Base-by-base conservation (phyloP, 169 alveolate genomes). In the Cryptosporidium viatorum region DNA sequence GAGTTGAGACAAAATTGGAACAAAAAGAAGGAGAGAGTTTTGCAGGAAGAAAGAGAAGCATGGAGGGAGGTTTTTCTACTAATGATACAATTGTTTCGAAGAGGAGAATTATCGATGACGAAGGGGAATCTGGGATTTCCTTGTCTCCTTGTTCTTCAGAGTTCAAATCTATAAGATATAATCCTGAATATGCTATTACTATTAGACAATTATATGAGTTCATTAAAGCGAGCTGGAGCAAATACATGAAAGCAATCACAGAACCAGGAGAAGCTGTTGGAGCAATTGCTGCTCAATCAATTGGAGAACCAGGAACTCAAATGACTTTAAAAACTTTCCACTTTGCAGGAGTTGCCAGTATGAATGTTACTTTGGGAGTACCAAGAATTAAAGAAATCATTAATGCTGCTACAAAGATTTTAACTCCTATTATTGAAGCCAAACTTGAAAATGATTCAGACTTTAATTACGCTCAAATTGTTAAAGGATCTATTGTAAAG, bases 251-350 rank as follows among this genome's bases (percentile, higher is more conserved):
- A 92, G 96, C 99, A 37, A 86, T 96, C 41, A 95, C 96, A 62
- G 95, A 95, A 67, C 99, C 99, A 0, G 99, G 99, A n/a, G 99
- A 98, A 91, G 99, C 99, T 10, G 99, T 98, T 4, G 99, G 99
- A 5, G 99, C 99, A 3, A 96, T 98, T 55, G 99, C 99, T 6
- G 99, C 99, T 8, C 99, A 98, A 92, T 97, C 99, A n/a, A 97
- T 99, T 58, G 99, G 99, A 9, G 99, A 99, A 62, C 99, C 99
- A 5, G 99, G 99, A 21, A 99, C 99, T 2, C 99, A 99, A 91
- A 99, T 99, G 99, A 98, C 99, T n/a, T 91, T 99, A 75, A 99
- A 99, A 95, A 98, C 99, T 55, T 99, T 99, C 93, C 99, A 99
- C 92, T 98, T 97, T 91, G 99, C 99, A 7, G 98, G 99, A 26